Percentiles rank a stretch among this genome's conserved stretches.
Evolutionary conservation across 768 basidiomycete genomes (phyloP).

Genomic region (Lactifluus piperatus): DNA sequence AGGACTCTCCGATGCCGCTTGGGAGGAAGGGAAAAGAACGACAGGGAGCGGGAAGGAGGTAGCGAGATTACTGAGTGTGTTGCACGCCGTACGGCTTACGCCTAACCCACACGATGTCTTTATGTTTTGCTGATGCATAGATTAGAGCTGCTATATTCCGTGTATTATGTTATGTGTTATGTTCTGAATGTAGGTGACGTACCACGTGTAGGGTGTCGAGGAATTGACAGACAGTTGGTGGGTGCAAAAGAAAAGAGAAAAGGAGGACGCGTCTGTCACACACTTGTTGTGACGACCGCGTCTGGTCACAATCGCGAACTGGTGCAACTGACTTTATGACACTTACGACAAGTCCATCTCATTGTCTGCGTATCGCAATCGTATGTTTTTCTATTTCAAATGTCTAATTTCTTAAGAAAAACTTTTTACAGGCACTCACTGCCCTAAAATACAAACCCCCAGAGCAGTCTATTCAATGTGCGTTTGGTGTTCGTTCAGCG

Average conservation of each 20-base stretch:
- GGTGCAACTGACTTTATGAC: background rate
- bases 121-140: constrained; percentile 1
- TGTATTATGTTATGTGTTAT: background rate
- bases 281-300: too few relatives aligned
- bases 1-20: constrained; percentile 5
- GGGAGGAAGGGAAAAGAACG: constrained; percentile 16
- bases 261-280: background rate
- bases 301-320: too few relatives aligned
- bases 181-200: too few relatives aligned
- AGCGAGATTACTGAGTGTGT: background rate
- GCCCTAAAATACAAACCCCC: constrained; percentile 10
- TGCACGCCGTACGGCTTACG: too few relatives aligned
- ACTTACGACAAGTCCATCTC: background rate
- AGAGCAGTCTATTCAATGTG: constrained; percentile 5
- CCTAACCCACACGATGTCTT: too few relatives aligned
- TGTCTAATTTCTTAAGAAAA: too few relatives aligned
- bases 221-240: too few relatives aligned
- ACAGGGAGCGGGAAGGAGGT: constrained; percentile 7
- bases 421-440: background rate
- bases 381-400: background rate
- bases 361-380: constrained; percentile 8
- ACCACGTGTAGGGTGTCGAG: too few relatives aligned
- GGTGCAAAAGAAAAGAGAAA: too few relatives aligned
- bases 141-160: constrained; percentile 10
- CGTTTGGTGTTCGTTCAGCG: background rate